phyloP scores from a whole-genome alignment of 352 stramenopile species.

The Phytophthora aleatoria region DNA sequence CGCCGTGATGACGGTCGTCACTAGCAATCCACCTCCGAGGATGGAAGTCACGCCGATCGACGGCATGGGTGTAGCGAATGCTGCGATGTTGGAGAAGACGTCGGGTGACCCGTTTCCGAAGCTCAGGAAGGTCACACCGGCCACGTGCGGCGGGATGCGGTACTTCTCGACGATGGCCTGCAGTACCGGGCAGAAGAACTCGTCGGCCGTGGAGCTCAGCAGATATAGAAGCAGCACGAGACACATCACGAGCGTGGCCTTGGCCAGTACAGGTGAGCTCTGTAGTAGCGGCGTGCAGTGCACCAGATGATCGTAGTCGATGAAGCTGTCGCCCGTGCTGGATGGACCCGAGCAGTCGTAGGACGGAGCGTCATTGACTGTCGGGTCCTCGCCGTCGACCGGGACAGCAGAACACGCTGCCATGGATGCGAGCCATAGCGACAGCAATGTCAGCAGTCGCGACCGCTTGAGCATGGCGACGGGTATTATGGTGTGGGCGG shows the following conservation, averaged over 20 bases:
- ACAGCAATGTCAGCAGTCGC: slow-evolving; percentile 3
- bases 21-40: slow-evolving; percentile 68
- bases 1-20: slow-evolving; percentile 81
- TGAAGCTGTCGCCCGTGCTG: slow-evolving; percentile 41
- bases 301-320: slow-evolving; percentile 75
- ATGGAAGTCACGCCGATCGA: slow-evolving; percentile 75
- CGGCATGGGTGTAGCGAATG: slow-evolving; percentile 64
- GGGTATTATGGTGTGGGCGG: slow-evolving; percentile 7
- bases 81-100: slow-evolving; percentile 83
- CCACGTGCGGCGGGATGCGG: slow-evolving; percentile 71
- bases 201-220: slow-evolving; percentile 80
- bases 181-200: slow-evolving; percentile 81
- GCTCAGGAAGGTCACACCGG: slow-evolving; percentile 81
- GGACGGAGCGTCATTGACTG: neutral
- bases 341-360: slow-evolving; percentile 42
- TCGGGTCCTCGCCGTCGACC: neutral
- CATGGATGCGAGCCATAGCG: slow-evolving; percentile 14
- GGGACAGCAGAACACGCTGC: slow-evolving; percentile 1
- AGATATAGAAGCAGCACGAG: slow-evolving; percentile 75
- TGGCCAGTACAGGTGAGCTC: slow-evolving; percentile 44
- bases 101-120: slow-evolving; percentile 83
- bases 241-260: slow-evolving; percentile 47
- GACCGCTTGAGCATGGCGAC: slow-evolving; percentile 25
- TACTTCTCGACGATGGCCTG: slow-evolving; percentile 84
- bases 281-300: slow-evolving; percentile 55